phyloP scores from a whole-genome alignment of 768 basidiomycete species.

The Mycena rosella region DNA sequence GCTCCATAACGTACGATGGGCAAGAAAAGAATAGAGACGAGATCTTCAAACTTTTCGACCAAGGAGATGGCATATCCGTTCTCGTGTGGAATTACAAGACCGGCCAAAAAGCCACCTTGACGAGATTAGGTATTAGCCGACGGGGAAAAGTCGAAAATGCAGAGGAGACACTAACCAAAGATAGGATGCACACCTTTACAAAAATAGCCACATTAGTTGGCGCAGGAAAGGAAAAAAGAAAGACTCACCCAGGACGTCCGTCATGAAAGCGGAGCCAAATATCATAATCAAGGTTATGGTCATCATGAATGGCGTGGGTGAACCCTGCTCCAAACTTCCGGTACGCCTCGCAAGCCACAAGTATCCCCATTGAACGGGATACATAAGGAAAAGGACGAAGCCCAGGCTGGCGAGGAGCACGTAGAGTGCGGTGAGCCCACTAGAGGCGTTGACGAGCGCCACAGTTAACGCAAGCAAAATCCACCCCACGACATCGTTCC shows the following conservation, averaged over 20 bases:
- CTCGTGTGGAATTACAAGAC: slow-evolving; percentile 85
- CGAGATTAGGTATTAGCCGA: slow-evolving; percentile 34
- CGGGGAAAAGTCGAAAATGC: neutral
- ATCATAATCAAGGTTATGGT: slow-evolving; percentile 81
- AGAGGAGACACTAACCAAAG: slow-evolving; percentile 57
- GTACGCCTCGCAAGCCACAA: slow-evolving; percentile 75
- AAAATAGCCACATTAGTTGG: no score
- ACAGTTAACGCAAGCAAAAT: slow-evolving; percentile 86
- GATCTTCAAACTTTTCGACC: slow-evolving; percentile 89
- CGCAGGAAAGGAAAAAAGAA: no score
- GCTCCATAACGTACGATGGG: slow-evolving; percentile 69
- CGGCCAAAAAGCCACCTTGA: slow-evolving; percentile 83
- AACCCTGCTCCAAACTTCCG: slow-evolving; percentile 78
- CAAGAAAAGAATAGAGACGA: slow-evolving; percentile 81
- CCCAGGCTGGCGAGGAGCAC: slow-evolving; percentile 78
- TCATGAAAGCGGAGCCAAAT: slow-evolving; percentile 83
- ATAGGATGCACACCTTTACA: slow-evolving; percentile 78
- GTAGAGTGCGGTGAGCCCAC: slow-evolving; percentile 82
- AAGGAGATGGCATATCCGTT: slow-evolving; percentile 85
- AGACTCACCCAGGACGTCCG: slow-evolving; percentile 92
- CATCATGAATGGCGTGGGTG: slow-evolving; percentile 84
- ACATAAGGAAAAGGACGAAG: slow-evolving; percentile 75
- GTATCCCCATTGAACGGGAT: slow-evolving; percentile 74
- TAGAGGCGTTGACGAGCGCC: slow-evolving; percentile 83
- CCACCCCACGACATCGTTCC: slow-evolving; percentile 86